Conservation (phyloP, 164 flowering plant genomes). For the Vitis cinerea region DNA sequence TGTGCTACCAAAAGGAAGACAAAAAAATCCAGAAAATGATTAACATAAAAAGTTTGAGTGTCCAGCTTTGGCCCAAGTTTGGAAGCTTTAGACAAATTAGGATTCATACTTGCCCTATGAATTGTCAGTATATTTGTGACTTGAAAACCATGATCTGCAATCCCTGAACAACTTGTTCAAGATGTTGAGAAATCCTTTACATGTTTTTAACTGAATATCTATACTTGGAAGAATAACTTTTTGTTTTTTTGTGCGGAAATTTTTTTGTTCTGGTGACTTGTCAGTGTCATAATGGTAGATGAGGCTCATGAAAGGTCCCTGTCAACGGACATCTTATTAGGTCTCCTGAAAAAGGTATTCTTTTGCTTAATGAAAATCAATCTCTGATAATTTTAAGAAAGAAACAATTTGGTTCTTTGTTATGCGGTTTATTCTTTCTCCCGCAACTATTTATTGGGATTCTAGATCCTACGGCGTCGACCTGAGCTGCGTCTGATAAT, state of each 20-base stretch:
- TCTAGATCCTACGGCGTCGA: constrained; percentile 86
- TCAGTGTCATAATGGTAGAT: constrained; percentile 97
- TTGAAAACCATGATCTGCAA: too few relatives aligned
- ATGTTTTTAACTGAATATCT: too few relatives aligned
- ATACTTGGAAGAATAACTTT: neutral
- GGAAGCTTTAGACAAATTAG: too few relatives aligned
- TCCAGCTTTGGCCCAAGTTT: too few relatives aligned
- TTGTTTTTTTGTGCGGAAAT: neutral
- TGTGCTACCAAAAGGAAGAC: too few relatives aligned
- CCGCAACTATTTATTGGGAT: constrained; percentile 7
- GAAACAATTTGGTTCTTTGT: neutral
- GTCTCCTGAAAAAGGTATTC: constrained; percentile 89
- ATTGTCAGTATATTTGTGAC: too few relatives aligned
- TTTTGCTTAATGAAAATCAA: neutral
- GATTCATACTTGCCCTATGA: too few relatives aligned
- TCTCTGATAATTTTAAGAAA: neutral
- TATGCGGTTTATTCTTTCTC: neutral
- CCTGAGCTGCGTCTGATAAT: constrained; percentile 86
- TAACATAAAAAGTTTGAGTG: too few relatives aligned
- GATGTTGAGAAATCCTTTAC: too few relatives aligned
- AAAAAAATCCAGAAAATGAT: too few relatives aligned
- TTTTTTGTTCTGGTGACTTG: neutral
- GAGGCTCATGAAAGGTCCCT: constrained; percentile 98
- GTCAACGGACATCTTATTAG: constrained; percentile 86
- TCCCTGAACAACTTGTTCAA: too few relatives aligned